Base-by-base conservation (phyloP, 1,139 yeast species). In the Hyphopichia fennica region DNA sequence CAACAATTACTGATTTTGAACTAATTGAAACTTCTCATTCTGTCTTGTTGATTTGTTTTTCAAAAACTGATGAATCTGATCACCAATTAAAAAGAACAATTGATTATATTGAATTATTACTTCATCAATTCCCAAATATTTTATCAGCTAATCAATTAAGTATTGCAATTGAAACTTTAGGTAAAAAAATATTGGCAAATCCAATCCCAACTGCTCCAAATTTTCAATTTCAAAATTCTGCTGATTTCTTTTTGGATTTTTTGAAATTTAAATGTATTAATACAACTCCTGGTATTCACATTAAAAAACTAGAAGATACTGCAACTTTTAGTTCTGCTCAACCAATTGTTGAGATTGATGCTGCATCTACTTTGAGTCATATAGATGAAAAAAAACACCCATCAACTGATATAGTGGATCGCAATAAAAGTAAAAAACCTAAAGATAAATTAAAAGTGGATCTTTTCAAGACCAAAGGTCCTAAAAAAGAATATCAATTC, bases 1-100 rank as follows among this genome's bases (percentile, higher is more conserved):
- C 54, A 3, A 52, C 45, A 28, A 57, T 67, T 16, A 35, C 46
- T 8, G 62, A 63, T 35, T 54, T 63, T 37, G 74, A 74, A 8
- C 49, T 82, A 5, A 60, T 82, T 4, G 95, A 86, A 55, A 79
- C 85, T 0, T 72, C 84, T 1, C 95, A 87, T 55, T 81, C 90
- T 0, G 87, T 84, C 0, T 65, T 84, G 48, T 64, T 86, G 31
- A 67, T 75, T 39, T 76, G 72, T 49, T 74, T 71, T 47, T 53
- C 67, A 23, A 58, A 58, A 34, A 52, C 50, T 22, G 46, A 52
- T 18, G 53, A 50, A 5, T 43, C 50, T 11, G 49, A 44, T 6
- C 10, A 8, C 14, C 57, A 70, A 14, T 51, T 74, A 3, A 35
- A 58, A 47, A 50, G 66, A 65, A 43, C 69, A 62, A 25, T 63